Percentiles rank a stretch among this genome's conserved stretches.
These are phyloP conservation scores for Suillus bovinus DNA, from an alignment of 768 basidiomycete genomes.

Conservation along the genomic window DNA sequence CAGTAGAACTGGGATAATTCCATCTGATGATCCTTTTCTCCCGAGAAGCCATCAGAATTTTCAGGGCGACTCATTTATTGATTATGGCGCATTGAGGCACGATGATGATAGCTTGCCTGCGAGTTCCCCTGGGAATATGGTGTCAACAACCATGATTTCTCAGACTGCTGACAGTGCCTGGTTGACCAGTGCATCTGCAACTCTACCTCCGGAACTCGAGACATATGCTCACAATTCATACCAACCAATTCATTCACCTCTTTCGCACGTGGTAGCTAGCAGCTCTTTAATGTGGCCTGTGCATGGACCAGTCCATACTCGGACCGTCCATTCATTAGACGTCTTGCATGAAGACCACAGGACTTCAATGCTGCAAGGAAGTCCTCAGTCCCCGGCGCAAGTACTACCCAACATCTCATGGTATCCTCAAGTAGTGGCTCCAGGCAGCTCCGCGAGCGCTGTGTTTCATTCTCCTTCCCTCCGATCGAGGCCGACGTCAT, in stretches of 20 bases:
- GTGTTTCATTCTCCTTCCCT: background rate
- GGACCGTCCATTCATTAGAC: background rate
- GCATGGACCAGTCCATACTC: background rate
- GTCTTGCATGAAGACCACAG: constrained; percentile 1
- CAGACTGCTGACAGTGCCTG: background rate
- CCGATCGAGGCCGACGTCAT: background rate
- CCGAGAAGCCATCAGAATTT: background rate
- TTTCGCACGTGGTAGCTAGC: background rate
- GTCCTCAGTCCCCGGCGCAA: background rate
- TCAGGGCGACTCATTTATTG: background rate
- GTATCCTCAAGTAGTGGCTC: constrained; percentile 2
- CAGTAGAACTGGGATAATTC: background rate
- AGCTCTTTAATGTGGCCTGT: background rate
- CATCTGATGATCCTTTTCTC: background rate
- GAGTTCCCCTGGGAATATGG: background rate
- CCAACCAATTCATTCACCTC: background rate
- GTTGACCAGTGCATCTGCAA: background rate
- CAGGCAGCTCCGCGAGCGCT: background rate
- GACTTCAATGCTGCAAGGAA: background rate
- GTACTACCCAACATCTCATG: background rate
- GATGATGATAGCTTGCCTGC: background rate
- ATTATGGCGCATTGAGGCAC: background rate
- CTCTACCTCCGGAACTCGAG: background rate
- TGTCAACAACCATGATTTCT: background rate
- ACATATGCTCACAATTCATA: background rate